These are phyloP conservation scores for Earliella scabrosa DNA, from an alignment of 1,284 basidiomycete genomes.

Conservation along the genomic window DNA sequence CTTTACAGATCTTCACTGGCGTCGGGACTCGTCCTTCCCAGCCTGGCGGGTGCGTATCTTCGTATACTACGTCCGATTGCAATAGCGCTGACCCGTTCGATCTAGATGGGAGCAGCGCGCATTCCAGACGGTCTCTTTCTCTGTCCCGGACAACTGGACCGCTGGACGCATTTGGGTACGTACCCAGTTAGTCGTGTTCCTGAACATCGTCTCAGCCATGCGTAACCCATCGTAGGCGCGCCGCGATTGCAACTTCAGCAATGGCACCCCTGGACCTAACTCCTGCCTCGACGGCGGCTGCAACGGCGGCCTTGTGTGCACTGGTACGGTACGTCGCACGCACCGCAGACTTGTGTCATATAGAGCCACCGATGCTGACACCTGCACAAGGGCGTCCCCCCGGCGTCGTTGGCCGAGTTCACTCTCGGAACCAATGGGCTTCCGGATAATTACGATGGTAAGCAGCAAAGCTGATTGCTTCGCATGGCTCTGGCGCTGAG, in stretches of 20 bases:
- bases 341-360: neutral
- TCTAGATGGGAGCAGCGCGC: constrained; percentile 38
- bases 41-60: constrained; percentile 36
- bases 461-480: neutral
- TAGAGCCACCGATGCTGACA: constrained; percentile 11
- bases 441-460: constrained; percentile 46
- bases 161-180: constrained; percentile 47
- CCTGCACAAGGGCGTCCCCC: constrained; percentile 33
- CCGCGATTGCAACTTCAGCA: constrained; percentile 47
- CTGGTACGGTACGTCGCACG: constrained; percentile 39
- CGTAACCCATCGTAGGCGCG: constrained; percentile 38
- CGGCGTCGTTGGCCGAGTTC: constrained; percentile 47
- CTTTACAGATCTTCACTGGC: constrained; percentile 36
- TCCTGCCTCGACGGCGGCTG: constrained; percentile 49
- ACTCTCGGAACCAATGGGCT: constrained; percentile 36
- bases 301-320: constrained; percentile 51
- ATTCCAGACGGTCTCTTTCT: constrained; percentile 36
- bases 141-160: constrained; percentile 42
- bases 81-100: constrained; percentile 19
- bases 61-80: constrained; percentile 15
- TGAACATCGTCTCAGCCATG: neutral
- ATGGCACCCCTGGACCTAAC: constrained; percentile 41
- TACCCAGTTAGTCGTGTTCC: too few relatives aligned
- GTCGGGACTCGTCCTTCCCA: constrained; percentile 33
- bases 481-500: neutral